Conservation (phyloP, 345 rosid species). For the Syzygium grande region DNA sequence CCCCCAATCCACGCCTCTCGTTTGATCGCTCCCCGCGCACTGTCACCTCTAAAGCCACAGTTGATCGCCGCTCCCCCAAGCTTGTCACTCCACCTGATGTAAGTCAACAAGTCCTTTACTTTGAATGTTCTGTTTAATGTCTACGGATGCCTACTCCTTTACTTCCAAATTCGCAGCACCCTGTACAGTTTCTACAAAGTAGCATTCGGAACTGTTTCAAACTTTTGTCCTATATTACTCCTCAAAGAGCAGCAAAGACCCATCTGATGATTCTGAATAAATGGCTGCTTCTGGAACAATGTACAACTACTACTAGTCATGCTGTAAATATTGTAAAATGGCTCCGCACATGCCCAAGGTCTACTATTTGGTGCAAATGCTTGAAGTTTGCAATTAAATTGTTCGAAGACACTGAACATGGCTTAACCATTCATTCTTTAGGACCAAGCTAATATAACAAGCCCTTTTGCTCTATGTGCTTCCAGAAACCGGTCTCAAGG, state of each 20-base stretch:
- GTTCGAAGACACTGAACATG: background rate
- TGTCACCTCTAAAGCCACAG: slow-evolving; percentile 47
- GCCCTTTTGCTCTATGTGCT: background rate
- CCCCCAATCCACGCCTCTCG: slow-evolving; percentile 54
- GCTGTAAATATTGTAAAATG: background rate
- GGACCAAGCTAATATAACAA: background rate
- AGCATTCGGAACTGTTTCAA: background rate
- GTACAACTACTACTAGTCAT: background rate
- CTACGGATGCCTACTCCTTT: background rate
- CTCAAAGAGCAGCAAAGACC: background rate
- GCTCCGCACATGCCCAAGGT: background rate
- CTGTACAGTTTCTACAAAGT: background rate
- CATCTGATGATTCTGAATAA: background rate
- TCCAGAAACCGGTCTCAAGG: slow-evolving; percentile 57
- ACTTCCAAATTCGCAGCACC: background rate
- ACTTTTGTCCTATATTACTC: background rate
- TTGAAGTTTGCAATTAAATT: background rate
- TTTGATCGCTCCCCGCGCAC: slow-evolving; percentile 67
- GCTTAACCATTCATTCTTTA: background rate
- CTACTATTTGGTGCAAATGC: background rate
- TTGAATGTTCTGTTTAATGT: background rate
- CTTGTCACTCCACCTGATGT: slow-evolving; percentile 65
- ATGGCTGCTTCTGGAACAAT: background rate
- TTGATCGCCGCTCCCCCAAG: slow-evolving; percentile 65
- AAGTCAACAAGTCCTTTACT: slow-evolving; percentile 12